A percentile compares a stretch with the other conserved stretches of the same genome.
Evolutionary conservation across 305 asterid genomes (phyloP).

Genomic region (Fraxinus baroniana): DNA sequence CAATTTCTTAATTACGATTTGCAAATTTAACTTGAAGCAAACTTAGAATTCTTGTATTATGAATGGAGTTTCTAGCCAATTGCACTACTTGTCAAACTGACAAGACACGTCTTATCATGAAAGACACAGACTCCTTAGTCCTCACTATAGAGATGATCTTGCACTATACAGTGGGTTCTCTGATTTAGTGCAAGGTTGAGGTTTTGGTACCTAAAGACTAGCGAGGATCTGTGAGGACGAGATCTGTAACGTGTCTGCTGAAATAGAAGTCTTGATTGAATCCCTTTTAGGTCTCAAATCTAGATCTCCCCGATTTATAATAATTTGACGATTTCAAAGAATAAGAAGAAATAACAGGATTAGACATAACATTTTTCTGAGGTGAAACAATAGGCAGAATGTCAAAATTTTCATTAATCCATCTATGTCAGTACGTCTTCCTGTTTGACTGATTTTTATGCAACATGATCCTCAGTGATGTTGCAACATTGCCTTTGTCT

Average conservation of each 20-base stretch:
- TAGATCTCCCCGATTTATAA: background rate
- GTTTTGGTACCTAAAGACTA: background rate
- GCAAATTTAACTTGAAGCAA: background rate
- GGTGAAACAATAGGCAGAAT: background rate
- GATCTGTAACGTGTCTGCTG: background rate
- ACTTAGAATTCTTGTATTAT: background rate
- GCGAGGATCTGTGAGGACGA: background rate
- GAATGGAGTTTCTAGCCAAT: background rate
- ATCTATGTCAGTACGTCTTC: background rate
- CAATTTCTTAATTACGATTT: background rate
- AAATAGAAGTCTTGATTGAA: background rate
- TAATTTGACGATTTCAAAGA: background rate
- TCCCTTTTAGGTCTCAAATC: background rate
- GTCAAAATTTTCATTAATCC: background rate
- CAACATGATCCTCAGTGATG: background rate
- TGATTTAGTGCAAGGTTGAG: background rate
- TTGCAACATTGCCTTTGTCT: background rate
- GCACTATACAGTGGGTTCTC: background rate
- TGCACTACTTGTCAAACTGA: background rate
- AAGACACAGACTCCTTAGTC: background rate
- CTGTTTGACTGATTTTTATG: background rate
- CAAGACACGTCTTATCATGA: background rate
- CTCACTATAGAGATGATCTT: background rate
- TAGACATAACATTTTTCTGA: background rate
- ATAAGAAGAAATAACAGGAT: background rate